These are phyloP conservation scores for Bisporella sp. DNA, from an alignment of 2,329 filamentous ascomycete genomes.

Conservation along the genomic window DNA sequence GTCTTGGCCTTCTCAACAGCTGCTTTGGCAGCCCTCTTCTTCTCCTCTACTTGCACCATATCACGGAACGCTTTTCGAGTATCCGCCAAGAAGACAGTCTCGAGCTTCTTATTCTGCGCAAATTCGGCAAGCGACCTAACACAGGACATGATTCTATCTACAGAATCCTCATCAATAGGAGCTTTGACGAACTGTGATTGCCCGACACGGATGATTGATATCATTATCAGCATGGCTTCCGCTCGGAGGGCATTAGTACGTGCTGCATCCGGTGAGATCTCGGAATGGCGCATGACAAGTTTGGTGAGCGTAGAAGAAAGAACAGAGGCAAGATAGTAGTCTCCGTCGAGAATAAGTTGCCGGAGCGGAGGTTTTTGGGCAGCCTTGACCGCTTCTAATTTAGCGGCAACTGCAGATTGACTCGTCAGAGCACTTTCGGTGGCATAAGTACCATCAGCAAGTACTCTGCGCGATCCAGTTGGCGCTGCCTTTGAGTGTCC, in stretches of 20 bases:
- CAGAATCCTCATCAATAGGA: slow-evolving; percentile 93
- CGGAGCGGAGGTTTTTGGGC: slow-evolving; percentile 93
- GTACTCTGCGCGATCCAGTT: slow-evolving; percentile 80
- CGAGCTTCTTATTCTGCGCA: slow-evolving; percentile 79
- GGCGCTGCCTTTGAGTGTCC: slow-evolving; percentile 74
- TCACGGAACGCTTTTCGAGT: slow-evolving; percentile 92
- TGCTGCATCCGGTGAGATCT: slow-evolving; percentile 78
- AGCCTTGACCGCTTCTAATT: slow-evolving; percentile 91
- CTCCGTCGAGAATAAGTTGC: slow-evolving; percentile 91
- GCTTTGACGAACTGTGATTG: slow-evolving; percentile 99
- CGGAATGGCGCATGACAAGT: slow-evolving; percentile 93
- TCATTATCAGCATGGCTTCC: slow-evolving; percentile 99
- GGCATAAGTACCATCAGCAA: slow-evolving; percentile 95
- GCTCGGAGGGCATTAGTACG: slow-evolving; percentile 91
- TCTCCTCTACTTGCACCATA: slow-evolving; percentile 96
- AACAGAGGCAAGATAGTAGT: slow-evolving; percentile 93
- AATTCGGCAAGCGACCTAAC: slow-evolving; percentile 90
- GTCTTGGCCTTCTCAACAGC: slow-evolving; percentile 89
- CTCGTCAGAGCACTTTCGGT: slow-evolving; percentile 95
- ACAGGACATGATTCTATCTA: slow-evolving; percentile 98
- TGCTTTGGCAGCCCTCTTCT: slow-evolving; percentile 93
- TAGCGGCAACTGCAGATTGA: slow-evolving; percentile 81
- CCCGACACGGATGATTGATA: slow-evolving; percentile 94
- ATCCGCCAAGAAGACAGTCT: slow-evolving; percentile 88
- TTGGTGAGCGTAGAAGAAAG: slow-evolving; percentile 96